Conservation (phyloP, 345 rosid species). For the Rubroshorea leprosula region DNA sequence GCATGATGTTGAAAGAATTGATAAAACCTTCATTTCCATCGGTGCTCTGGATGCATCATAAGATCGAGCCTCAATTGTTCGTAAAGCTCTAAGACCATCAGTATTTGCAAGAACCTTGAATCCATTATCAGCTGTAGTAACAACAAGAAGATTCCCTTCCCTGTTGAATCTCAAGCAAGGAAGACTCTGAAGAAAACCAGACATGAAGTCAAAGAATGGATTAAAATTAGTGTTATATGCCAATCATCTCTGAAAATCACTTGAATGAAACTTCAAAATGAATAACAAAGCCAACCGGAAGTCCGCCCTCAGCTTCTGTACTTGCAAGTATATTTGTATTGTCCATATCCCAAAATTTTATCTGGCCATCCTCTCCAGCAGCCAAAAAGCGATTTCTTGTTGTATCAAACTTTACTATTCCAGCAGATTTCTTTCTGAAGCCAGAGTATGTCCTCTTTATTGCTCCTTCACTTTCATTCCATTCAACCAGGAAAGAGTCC, state of each 20-base stretch:
- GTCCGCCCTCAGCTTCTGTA: conserved; percentile 70
- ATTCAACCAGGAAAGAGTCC: conserved; percentile 67
- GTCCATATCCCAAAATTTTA: conserved; percentile 82
- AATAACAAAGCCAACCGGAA: conserved; percentile 35
- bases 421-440: conserved; percentile 53
- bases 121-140: conserved; percentile 55
- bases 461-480: conserved; percentile 82
- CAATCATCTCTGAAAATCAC: not conserved
- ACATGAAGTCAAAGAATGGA: conserved; percentile 11
- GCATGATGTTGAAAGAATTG: not conserved
- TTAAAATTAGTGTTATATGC: not conserved
- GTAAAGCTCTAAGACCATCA: conserved; percentile 48
- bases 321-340: conserved; percentile 38
- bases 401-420: conserved; percentile 67
- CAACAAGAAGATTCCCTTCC: conserved; percentile 63
- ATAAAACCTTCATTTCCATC: conserved; percentile 24
- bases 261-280: not conserved
- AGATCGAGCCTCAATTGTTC: conserved; percentile 43
- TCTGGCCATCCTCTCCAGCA: conserved; percentile 59
- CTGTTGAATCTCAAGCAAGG: conserved; percentile 71
- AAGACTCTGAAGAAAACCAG: conserved; percentile 31
- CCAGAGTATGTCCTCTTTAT: conserved; percentile 58
- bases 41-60: conserved; percentile 41
- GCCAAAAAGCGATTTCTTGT: conserved; percentile 61
- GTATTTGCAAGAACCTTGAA: conserved; percentile 56